A percentile compares a stretch with the other conserved stretches of the same genome.
These are phyloP conservation scores for Epichloe hybrida DNA, from an alignment of 2,329 filamentous ascomycete species.

Conservation along the genomic window DNA sequence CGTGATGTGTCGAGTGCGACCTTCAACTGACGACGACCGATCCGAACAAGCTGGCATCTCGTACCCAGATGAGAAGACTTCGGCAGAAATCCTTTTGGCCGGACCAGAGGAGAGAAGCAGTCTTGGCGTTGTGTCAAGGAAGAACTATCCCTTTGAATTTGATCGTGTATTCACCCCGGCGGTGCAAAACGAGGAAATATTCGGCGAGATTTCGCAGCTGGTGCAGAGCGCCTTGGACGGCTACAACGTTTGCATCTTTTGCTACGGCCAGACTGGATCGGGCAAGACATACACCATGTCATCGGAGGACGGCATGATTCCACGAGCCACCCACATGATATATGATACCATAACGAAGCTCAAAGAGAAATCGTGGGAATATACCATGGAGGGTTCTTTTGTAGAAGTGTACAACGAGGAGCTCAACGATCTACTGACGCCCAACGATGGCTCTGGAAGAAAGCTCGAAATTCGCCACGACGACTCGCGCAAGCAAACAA, in stretches of 20 bases:
- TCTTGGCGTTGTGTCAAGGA: conserved; percentile 59
- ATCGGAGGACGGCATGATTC: conserved; percentile 83
- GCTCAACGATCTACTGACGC: conserved; percentile 69
- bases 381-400: conserved; percentile 89
- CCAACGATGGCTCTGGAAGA: conserved; percentile 48
- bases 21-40: conserved; percentile 45
- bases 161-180: conserved; percentile 79
- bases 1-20: conserved; percentile 92
- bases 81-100: conserved; percentile 72
- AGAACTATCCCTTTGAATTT: conserved; percentile 77
- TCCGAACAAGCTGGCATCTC: conserved; percentile 59
- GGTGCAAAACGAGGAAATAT: conserved; percentile 72
- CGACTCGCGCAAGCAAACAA: conserved; percentile 65
- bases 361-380: conserved; percentile 84
- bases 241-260: conserved; percentile 98
- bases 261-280: conserved; percentile 92
- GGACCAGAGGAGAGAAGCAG: conserved; percentile 76
- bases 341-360: conserved; percentile 76
- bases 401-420: conserved; percentile 98
- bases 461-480: conserved; percentile 88
- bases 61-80: conserved; percentile 73
- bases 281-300: conserved; percentile 98
- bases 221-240: conserved; percentile 94
- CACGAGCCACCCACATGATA: conserved; percentile 82
- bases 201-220: conserved; percentile 91